Evolutionary conservation across 148 eudicot genomes (phyloP), one percentile per base, ranked within the genome.

Genomic region (Camellia sinensis): DNA sequence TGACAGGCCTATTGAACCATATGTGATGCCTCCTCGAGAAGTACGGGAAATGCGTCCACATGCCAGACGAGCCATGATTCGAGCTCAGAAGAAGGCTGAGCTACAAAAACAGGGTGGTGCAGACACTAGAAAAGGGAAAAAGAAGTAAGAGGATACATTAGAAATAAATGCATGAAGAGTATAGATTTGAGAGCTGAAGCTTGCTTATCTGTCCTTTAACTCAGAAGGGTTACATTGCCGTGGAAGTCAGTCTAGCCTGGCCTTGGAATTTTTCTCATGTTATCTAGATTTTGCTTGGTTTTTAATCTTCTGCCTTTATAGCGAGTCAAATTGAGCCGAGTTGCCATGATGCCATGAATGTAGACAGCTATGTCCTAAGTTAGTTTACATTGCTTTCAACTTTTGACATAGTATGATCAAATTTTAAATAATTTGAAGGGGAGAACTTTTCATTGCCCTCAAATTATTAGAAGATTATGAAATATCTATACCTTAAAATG

Each of bases 21-120:
- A 78, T 79, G 72, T 80, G 50, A 90, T 90, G 94, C 98, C 98
- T 78, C 93, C 97, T 80, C 84, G 97, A 73, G 89, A 92, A 85
- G 97, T 96, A 66, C 89, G 98, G 78, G 97, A 94, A 82, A 85
- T 96, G 94, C 86, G 97, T 29, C 99, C 99, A 13, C 94, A 94
- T 82, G 95, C 87, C 69, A 91, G 95, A 81, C 83, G 98, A 64
- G 97, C 99, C 41, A 80, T 94, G 90, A 71, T 96, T 76, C 95
- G 98, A 77, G 98, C 98, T 46, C 87, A 90, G 83, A 92, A 93
- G 88, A 90, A 86, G 82, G 90, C 88, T 14, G 95, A 91, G 80
- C 92, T 87, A 82, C 97, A 91, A 81, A 54, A 85, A 68, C 83
- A 86, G 65, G 89, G 88, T 65, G 67, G 71, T 73, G 44, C 83